These are phyloP conservation scores for Trichomonascus vanleenenianus DNA, from an alignment of 805 yeast species.

Conservation along the genomic window DNA sequence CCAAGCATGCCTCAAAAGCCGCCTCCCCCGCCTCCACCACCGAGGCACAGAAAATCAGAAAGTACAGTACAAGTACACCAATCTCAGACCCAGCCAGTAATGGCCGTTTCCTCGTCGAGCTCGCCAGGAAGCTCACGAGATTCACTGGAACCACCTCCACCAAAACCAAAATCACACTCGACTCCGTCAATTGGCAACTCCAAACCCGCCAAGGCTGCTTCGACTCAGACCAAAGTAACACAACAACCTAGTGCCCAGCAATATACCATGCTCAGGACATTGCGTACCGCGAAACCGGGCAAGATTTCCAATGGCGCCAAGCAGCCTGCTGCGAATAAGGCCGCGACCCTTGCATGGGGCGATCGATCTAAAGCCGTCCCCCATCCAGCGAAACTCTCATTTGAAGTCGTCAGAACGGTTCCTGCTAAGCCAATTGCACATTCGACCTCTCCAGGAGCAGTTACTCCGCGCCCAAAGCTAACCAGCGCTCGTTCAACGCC, in stretches of 20 bases:
- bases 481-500: background rate
- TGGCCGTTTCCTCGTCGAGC: no score
- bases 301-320: constrained; percentile 9
- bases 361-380: background rate
- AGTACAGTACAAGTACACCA: no score
- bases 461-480: no score
- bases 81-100: no score
- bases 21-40: no score
- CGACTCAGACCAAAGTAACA: no score
- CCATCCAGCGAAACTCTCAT: background rate
- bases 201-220: background rate
- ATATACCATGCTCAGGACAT: constrained; percentile 17
- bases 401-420: background rate
- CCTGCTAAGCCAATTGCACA: background rate
- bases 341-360: constrained; percentile 22
- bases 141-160: no score
- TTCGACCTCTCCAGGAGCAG: background rate
- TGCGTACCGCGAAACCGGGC: constrained; percentile 16
- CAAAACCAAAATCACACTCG: constrained; percentile 1
- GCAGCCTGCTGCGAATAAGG: constrained; percentile 10
- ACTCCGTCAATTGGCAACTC: constrained; percentile 2
- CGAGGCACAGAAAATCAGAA: no score
- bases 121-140: no score
- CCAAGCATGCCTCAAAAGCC: no score
- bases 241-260: background rate